Conservation (phyloP, 176 grass and related monocot genomes). For the Ensete ventricosum region DNA sequence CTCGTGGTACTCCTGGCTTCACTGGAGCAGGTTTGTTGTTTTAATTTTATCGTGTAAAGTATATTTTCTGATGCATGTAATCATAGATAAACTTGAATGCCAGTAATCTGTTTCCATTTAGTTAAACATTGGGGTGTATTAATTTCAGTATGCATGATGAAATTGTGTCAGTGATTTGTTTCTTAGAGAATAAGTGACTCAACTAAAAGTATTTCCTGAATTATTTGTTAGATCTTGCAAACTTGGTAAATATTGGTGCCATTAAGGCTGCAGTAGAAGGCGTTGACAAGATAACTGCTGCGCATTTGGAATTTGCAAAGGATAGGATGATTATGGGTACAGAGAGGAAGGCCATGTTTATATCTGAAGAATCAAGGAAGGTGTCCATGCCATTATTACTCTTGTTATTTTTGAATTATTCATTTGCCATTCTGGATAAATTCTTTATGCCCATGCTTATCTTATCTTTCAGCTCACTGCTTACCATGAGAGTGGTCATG, state of each 20-base stretch:
- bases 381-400: constrained; percentile 20
- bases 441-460: background rate
- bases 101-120: background rate
- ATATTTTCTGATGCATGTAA: background rate
- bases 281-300: constrained; percentile 58
- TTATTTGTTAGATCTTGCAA: constrained; percentile 65
- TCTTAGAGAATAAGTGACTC: background rate
- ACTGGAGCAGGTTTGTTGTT: constrained; percentile 72
- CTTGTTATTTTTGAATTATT: background rate
- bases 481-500: constrained; percentile 99
- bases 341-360: constrained; percentile 89
- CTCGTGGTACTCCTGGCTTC: constrained; percentile 91
- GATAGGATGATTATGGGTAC: constrained; percentile 99
- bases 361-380: constrained; percentile 93
- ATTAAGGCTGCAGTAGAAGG: constrained; percentile 98
- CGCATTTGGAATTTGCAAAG: constrained; percentile 90
- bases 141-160: background rate
- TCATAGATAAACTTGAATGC: background rate
- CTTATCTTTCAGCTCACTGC: constrained; percentile 61
- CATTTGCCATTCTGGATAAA: background rate
- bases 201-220: constrained; percentile 4
- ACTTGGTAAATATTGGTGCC: constrained; percentile 93
- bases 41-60: constrained; percentile 3
- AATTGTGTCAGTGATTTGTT: background rate
- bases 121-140: background rate